Conservation (phyloP, 2,329 filamentous ascomycete species). For the Xylariaceae sp. region DNA sequence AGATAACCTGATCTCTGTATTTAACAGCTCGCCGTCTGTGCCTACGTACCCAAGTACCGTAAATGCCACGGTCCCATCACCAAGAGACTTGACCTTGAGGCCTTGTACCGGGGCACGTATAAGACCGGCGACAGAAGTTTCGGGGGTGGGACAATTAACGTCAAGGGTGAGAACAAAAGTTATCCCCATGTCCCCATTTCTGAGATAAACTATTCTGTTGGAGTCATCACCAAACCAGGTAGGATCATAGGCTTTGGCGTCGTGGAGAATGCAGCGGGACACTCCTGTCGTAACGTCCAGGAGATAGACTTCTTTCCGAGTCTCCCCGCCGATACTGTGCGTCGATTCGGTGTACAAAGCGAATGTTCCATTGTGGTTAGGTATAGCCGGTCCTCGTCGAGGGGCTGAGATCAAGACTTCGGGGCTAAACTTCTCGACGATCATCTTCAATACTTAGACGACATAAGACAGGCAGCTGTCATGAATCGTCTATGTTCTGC, state of each 20-base stretch:
- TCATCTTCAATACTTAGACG: slow-evolving; percentile 19
- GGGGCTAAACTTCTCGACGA: slow-evolving; percentile 41
- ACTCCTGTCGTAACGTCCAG: slow-evolving; percentile 43
- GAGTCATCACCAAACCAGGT: slow-evolving; percentile 45
- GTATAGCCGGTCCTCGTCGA: slow-evolving; percentile 45
- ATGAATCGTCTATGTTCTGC: no score
- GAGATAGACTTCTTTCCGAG: slow-evolving; percentile 43
- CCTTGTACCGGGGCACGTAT: slow-evolving; percentile 44
- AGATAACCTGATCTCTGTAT: slow-evolving; percentile 38
- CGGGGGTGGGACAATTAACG: slow-evolving; percentile 29
- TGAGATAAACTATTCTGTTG: slow-evolving; percentile 45
- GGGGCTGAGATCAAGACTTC: slow-evolving; percentile 43
- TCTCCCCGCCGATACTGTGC: slow-evolving; percentile 44
- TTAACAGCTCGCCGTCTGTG: slow-evolving; percentile 43
- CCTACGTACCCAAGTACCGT: slow-evolving; percentile 45
- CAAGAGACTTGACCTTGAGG: slow-evolving; percentile 45
- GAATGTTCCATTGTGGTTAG: slow-evolving; percentile 49
- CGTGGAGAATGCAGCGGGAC: slow-evolving; percentile 37
- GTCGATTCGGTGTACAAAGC: slow-evolving; percentile 50
- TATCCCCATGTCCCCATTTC: slow-evolving; percentile 38
- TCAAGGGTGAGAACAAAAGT: slow-evolving; percentile 44
- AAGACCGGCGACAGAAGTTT: slow-evolving; percentile 39
- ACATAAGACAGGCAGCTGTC: no score
- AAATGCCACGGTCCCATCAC: slow-evolving; percentile 46
- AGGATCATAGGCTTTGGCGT: slow-evolving; percentile 43